Percentiles rank a stretch among this genome's conserved stretches.
phyloP scores from a whole-genome alignment of 1,284 basidiomycete species.

The Mycosarcoma maydis region DNA sequence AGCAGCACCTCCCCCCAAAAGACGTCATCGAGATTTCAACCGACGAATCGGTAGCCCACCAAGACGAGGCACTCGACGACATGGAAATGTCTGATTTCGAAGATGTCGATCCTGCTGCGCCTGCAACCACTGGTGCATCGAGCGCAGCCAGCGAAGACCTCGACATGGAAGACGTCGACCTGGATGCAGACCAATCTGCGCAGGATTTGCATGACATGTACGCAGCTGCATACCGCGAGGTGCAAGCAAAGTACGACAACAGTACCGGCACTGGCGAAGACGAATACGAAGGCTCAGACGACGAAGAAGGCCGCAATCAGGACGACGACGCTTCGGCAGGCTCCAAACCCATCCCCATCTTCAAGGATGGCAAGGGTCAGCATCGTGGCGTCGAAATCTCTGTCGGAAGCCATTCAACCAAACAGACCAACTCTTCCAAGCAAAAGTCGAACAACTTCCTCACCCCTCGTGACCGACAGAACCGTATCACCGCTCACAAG shows the following conservation, averaged over 20 bases:
- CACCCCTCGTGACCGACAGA: conserved; percentile 62
- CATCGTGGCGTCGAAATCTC: conserved; percentile 47
- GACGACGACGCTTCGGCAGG: conserved; percentile 16
- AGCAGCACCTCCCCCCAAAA: conserved; percentile 5
- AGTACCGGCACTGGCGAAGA: too few species aligned
- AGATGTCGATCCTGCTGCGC: conserved; percentile 37
- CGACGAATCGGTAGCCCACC: conserved; percentile 21
- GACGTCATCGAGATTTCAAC: conserved; percentile 31
- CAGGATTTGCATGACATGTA: conserved; percentile 46
- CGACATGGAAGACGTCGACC: conserved; percentile 57
- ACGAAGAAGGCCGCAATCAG: too few species aligned
- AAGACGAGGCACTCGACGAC: conserved; percentile 19
- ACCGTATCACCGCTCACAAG: conserved; percentile 61
- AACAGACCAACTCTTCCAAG: conserved; percentile 27
- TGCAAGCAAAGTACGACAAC: conserved; percentile 25
- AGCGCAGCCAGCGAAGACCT: conserved; percentile 24
- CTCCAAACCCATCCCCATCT: conserved; percentile 31
- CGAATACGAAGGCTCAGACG: conserved; percentile 20
- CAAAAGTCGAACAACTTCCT: conserved; percentile 46
- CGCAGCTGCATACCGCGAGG: conserved; percentile 47
- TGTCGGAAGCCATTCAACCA: conserved; percentile 14
- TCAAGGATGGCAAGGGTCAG: conserved; percentile 59
- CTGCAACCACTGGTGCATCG: conserved; percentile 7
- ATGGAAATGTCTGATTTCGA: conserved; percentile 50
- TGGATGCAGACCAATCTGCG: conserved; percentile 29